Evolutionary conservation across 192 early-diverging fungal genomes (phyloP), one percentile per base, ranked within the genome.

Genomic region (Phlyctochytrium arcticum): DNA sequence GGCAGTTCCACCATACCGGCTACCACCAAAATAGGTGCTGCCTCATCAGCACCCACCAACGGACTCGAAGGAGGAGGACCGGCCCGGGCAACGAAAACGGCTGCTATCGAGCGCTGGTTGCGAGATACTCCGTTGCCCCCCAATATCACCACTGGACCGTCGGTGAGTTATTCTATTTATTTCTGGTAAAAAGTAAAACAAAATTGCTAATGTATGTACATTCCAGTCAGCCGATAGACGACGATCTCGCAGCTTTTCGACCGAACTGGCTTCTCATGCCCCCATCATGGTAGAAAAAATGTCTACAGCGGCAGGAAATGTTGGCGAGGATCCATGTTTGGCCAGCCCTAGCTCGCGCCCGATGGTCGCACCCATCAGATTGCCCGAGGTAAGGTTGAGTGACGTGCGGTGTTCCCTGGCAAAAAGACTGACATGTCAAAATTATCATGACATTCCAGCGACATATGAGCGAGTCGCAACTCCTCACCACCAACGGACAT

Each of bases 71-170:
- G n/a, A n/a, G n/a, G n/a, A n/a, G 2, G 39, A n/a, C 15, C 39
- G 39, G 21, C 39, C 12, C 12, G 39, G 21, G 39, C 39, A 19
- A 44, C 39, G 24, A 57, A 57, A 33, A 17, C 56, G 5, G 56
- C 56, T 4, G 64, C 64, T 37, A 54, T 66, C n/a, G 64, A 56
- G 39, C 15, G 36, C 23, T 66, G 64, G 64, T 26, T 66, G 24
- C 17, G 64, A 33, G 39, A 66, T 21, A 66, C 55, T 26, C 64
- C 64, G 6, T 32, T 66, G 36, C 51, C 62, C 50, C 50, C 50
- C 17, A 27, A 27, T 27, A 53, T 53, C 30, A 21, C 15, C 42
- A 44, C 42, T 12, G 42, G 21, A 2, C 15, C 21, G 21, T 12
- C 42, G 15, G 42, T 21, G 42, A 12, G 21, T 44, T 12, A 21